Evolutionary conservation across 768 basidiomycete genomes (phyloP), one percentile per base, ranked within the genome.

Genomic region (Naganishia vishniacii): DNA sequence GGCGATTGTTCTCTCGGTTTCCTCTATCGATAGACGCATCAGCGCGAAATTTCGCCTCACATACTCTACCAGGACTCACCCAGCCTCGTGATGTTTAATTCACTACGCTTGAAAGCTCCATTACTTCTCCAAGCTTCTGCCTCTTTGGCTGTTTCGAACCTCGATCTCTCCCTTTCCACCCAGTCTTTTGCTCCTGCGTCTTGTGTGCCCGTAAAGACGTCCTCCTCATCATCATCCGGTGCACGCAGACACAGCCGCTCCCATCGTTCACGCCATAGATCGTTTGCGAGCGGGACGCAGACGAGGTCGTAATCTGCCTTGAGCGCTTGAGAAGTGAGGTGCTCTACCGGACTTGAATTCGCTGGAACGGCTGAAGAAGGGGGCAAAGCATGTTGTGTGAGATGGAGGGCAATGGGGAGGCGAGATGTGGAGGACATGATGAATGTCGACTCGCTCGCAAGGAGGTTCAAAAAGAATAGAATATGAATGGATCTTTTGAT

Each of bases 101-200:
- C 95, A 64, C 88, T 88, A 41, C 82, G 79, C 71, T 82, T 74
- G 76, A 97, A 93, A 41, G 81, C 84, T 29, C 91, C 91, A 23
- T 84, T 83, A 60, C 84, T 82, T 72, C 95, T 83, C 95, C 95
- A 99, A 16, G 79, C 79, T 78, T 99, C 95, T 1, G 91, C 90
- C 66, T 82, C 76, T 68, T 79, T 73, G 71, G 78, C 81, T 73
- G 67, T 79, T 71, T 71, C 71, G 44, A 69, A 56, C 51, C 34
- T 59, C 26, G 37, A 7, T 69, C 76, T 23, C 59, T 69, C 79
- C 68, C 76, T 68, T 70, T 79, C 64, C 66, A 74, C 71, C 44
- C 64, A 65, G 62, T 76, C 68, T 48, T 74, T 69, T 0, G 68
- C 63, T 41, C 67, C 71, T 41, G 42, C 20, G 63, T 66, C 28